Base-by-base conservation (phyloP, 257 asterid species). In the Marsdenia floribunda region DNA sequence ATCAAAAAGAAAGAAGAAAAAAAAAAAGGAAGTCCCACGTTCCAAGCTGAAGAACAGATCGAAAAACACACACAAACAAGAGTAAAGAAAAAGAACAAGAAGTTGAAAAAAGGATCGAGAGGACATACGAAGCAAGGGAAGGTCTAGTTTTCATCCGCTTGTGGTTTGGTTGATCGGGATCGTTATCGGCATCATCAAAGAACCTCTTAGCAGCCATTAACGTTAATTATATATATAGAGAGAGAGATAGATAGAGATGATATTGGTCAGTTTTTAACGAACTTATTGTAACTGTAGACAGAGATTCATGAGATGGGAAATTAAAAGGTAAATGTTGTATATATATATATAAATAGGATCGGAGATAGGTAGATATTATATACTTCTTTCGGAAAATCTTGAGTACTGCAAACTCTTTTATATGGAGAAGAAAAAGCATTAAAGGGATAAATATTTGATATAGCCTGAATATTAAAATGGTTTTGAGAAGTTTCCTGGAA, bases 201-300 rank as follows among this genome's bases (percentile, higher is more conserved):
- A 76, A 74, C 57, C 96, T 85, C 81, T 90, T 90, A 3, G 88
- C 89, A 22, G 93, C 88, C 96, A 90, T 90, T 74, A 64, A 57
- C 3, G n/a, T 2, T 44, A 44, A 6, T 0, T 42, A 42, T 42
- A 42, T 7, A 42, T 7, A 42, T 7, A 42, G 0, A 11, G 0
- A 47, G 53, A 47, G 12, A 8, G 7, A 3, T 14, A 3, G 57
- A 14, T 6, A 52, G 21, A 15, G 57, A 52, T 15, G 14, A 2
- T 49, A 6, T 40, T 18, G 22, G n/a, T 53, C 58, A 16, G 58
- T 53, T 54, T 50, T 3, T 59, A 26, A 60, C 5, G 35, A 72
- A 37, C 70, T 59, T 42, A 42, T 42, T 19, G 13, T 5, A 61
- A 46, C 35, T 26, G 47, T 44, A 7, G 40, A 49, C 29, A 35